Evolutionary conservation across 768 basidiomycete species (phyloP), one percentile per base, ranked within the genome.

Genomic region (Mycena vulgaris): DNA sequence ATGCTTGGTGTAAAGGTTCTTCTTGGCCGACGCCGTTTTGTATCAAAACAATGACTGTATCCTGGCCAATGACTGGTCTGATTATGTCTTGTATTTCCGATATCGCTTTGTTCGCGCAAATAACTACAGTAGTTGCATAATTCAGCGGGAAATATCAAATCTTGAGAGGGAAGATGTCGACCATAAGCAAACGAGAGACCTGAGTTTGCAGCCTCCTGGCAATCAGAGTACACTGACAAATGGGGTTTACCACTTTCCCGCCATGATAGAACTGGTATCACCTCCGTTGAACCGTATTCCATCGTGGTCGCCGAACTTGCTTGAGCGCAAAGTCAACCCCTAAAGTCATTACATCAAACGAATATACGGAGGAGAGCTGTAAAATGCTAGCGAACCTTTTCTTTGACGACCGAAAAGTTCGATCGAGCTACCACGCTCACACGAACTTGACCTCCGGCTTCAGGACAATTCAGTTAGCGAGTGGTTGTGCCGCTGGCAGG

Each of bases 21-120:
- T 69, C 68, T 19, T 63, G 60, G 21, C 68, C 68, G 49, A 69
- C 51, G 4, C 68, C 68, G 25, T 69, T 69, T 28, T 69, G 68
- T 23, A 69, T 69, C 53, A 69, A 28, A 14, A 69, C n/a, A n/a
- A 69, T 63, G 5, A 62, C 61, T 7, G 68, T 57, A 33, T 62
- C 47, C 13, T 28, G 40, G 2, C 53, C 42, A 35, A 69, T 49
- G 19, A 69, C 61, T 10, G 68, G 68, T 40, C 35, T 25, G 52
- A 69, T 16, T 13, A 69, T 35, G 16, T 69, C 68, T 30, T 53
- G 61, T 42, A 69, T 39, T 9, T 69, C 68, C 35, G 63, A n/a
- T 7, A 69, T 56, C 33, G 68, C 52, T 40, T 69, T 69, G 53
- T 63, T 69, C 30, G 47, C 45, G 45, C 68, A 69, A 37, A 69